Conservation (phyloP, 2,329 filamentous ascomycete genomes). For the Botrytis tulipae region DNA sequence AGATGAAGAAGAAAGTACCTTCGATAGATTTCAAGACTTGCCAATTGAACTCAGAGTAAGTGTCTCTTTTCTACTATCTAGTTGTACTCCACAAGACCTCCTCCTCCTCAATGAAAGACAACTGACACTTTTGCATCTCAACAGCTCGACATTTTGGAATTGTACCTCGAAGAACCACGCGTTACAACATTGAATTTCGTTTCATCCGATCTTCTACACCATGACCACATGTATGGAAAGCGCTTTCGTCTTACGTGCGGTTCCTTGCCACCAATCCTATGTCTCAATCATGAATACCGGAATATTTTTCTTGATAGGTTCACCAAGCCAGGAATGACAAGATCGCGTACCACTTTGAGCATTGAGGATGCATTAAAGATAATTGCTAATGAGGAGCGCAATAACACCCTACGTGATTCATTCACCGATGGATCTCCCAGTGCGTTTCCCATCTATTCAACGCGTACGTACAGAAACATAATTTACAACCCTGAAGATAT, state of each 20-base stretch:
- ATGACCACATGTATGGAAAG: not conserved
- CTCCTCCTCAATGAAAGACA: no score
- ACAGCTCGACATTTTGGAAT: not conserved
- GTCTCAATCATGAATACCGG: conserved; percentile 2
- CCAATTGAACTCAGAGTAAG: not conserved
- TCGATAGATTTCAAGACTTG: not conserved
- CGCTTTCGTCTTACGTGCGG: not conserved
- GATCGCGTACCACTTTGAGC: not conserved
- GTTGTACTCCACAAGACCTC: rapidly evolving
- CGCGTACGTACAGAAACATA: not conserved
- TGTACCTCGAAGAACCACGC: not conserved
- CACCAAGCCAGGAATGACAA: not conserved
- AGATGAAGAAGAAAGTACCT: not conserved
- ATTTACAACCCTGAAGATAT: not conserved
- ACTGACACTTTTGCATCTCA: not conserved
- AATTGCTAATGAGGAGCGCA: not conserved
- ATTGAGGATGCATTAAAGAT: not conserved
- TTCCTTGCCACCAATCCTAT: not conserved
- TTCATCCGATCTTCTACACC: not conserved
- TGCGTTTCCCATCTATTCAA: not conserved
- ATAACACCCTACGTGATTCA: not conserved
- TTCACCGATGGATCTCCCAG: not conserved
- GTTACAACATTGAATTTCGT: conserved; percentile 3
- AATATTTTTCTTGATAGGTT: not conserved
- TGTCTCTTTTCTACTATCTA: rapidly evolving